These are phyloP conservation scores for Cladosporium sp. DNA, from an alignment of 2,329 filamentous ascomycete species.

Conservation along the genomic window DNA sequence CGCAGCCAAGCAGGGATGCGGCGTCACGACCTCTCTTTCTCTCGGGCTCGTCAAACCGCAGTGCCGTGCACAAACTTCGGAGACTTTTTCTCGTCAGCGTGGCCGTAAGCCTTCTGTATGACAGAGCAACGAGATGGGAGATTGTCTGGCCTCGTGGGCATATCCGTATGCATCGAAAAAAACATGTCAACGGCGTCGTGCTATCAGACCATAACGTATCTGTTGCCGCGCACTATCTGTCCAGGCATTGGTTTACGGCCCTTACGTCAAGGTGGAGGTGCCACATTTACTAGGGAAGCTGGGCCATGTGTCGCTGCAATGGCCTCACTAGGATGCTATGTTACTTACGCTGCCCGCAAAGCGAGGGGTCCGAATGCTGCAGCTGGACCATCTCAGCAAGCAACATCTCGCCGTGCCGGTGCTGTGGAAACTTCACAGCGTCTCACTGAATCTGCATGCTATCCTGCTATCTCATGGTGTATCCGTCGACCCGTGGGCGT, in stretches of 20 bases:
- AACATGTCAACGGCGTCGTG: neutral
- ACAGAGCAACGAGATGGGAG: neutral
- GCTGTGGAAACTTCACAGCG: conserved; percentile 6
- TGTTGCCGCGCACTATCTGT: neutral
- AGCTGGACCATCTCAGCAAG: conserved; percentile 7
- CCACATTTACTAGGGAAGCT: neutral
- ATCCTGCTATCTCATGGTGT: conserved; percentile 7
- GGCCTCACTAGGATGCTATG: conserved; percentile 8
- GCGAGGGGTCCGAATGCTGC: conserved; percentile 8
- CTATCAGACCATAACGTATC: neutral
- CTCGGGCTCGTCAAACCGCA: neutral
- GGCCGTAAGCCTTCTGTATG: neutral
- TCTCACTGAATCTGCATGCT: conserved; percentile 13
- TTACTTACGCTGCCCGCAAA: conserved; percentile 4
- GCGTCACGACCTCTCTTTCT: conserved; percentile 12
- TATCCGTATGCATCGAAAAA: neutral
- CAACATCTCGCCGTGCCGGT: neutral
- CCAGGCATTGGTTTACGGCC: neutral
- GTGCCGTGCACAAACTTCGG: conserved; percentile 10
- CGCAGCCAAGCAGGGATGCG: conserved; percentile 13
- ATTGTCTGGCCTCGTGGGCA: neutral
- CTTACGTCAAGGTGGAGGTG: neutral
- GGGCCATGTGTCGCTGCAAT: neutral
- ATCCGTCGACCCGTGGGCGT: neutral
- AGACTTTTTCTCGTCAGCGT: conserved; percentile 4